A percentile compares a stretch with the other conserved stretches of the same genome.
Conservation (phyloP, 805 yeast species). For the Ogataea paraovalis region DNA sequence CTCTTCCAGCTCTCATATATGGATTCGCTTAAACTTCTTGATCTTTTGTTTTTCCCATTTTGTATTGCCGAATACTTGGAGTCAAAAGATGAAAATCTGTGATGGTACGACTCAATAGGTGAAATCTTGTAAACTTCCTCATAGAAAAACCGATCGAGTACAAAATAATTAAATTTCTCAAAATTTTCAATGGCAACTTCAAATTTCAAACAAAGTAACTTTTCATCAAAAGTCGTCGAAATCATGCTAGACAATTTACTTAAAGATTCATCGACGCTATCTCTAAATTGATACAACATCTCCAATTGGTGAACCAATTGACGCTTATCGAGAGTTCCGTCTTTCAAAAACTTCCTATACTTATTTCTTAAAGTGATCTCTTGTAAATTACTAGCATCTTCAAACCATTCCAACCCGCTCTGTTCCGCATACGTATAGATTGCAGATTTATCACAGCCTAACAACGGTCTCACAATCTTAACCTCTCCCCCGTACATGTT, state of each 20-base stretch:
- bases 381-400: conserved; percentile 62
- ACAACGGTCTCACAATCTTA: conserved; percentile 48
- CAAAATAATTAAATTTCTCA: conserved; percentile 13
- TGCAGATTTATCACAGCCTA: conserved; percentile 40
- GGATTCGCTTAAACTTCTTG: background rate
- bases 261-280: background rate
- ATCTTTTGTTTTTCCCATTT: background rate
- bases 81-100: conserved; percentile 22
- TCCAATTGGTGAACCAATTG: conserved; percentile 10
- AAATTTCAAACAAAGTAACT: conserved; percentile 13
- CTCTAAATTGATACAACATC: conserved; percentile 10
- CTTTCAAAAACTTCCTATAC: conserved; percentile 36
- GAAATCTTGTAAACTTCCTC: conserved; percentile 19
- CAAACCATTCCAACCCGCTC: conserved; percentile 54
- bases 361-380: conserved; percentile 57
- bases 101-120: conserved; percentile 20
- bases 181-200: conserved; percentile 16
- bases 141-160: conserved; percentile 28
- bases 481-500: conserved; percentile 8
- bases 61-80: conserved; percentile 10
- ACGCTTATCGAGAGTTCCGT: conserved; percentile 8
- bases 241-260: conserved; percentile 10
- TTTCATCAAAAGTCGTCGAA: background rate
- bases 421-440: conserved; percentile 43
- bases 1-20: background rate